These are phyloP conservation scores for Fusarium piperis DNA, from an alignment of 2,329 filamentous ascomycete genomes.

Conservation along the genomic window DNA sequence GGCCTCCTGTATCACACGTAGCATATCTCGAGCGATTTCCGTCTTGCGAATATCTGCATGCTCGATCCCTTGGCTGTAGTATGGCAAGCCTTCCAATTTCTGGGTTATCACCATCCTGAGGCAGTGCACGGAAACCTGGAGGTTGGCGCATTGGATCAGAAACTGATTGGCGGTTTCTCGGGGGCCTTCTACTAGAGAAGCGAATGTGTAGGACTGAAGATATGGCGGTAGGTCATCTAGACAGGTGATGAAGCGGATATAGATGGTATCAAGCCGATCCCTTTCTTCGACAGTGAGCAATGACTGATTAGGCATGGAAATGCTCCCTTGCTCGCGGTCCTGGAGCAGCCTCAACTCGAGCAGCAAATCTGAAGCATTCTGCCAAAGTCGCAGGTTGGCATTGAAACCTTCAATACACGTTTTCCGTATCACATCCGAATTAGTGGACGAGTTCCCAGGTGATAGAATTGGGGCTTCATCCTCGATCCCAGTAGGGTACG, in stretches of 20 bases:
- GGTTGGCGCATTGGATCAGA: slow-evolving; percentile 52
- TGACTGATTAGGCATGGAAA: background rate
- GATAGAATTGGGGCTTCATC: slow-evolving; percentile 33
- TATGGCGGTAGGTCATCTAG: slow-evolving; percentile 51
- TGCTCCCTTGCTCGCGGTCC: slow-evolving; percentile 33
- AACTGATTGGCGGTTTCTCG: slow-evolving; percentile 45
- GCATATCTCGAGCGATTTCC: slow-evolving; percentile 55
- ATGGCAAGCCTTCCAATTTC: slow-evolving; percentile 47
- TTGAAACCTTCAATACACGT: slow-evolving; percentile 54
- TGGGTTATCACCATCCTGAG: slow-evolving; percentile 53
- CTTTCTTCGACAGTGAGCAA: slow-evolving; percentile 40
- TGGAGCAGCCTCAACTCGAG: slow-evolving; percentile 49
- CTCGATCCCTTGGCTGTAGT: slow-evolving; percentile 43
- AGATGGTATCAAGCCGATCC: slow-evolving; percentile 48
- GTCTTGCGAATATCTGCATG: slow-evolving; percentile 50
- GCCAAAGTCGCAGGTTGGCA: slow-evolving; percentile 53
- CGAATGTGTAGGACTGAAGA: slow-evolving; percentile 45
- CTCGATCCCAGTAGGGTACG: slow-evolving; percentile 47
- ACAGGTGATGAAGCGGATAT: slow-evolving; percentile 53
- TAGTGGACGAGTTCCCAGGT: slow-evolving; percentile 10
- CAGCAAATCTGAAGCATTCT: slow-evolving; percentile 51
- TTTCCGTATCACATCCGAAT: slow-evolving; percentile 25
- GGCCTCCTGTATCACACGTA: slow-evolving; percentile 51
- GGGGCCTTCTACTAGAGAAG: slow-evolving; percentile 13
- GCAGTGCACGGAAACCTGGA: slow-evolving; percentile 54